Base-by-base conservation (phyloP, 2,329 filamentous ascomycete species). In the Aspergillus terreus region DNA sequence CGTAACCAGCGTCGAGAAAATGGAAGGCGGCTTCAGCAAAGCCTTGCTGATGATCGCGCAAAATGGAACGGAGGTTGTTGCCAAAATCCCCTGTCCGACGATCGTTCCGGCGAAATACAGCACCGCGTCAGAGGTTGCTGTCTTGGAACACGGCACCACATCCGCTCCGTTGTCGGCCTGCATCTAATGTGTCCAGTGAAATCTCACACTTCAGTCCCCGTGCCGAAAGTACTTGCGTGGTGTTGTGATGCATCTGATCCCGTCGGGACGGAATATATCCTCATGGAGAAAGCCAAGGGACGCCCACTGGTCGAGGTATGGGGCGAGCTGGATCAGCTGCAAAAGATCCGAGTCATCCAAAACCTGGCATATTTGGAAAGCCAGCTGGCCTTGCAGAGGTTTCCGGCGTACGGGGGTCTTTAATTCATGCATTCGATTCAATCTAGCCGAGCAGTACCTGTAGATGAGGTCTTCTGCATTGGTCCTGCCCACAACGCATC, bases 251-350 rank as follows among this genome's bases (percentile, higher is more conserved):
- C 38, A 3, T 35, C 47, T 2, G 71, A 68, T 55, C 44, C 61
- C n/a, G 63, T 73, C 6, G 70, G 70, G 1, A 64, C 7, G 69
- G 73, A 50, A 50, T 73, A 74, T 48, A 73, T 74, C n/a, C 65
- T 74, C 46, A 71, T 73, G 64, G 67, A 71, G 57, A 67, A 71
- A 6, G 23, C 23, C 23, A 23, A 23, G 5, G 23, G 5, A 6
- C 4, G 51, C 64, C 66, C 3, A 32, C 55, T 5, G 70, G 71
- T 2, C 43, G 27, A 65, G 49, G 54, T 27, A 54, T 68, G 64
- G 67, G 62, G 54, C 19, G 55, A 52, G 2, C 56, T 59, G 50
- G 15, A 43, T 6, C 46, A 55, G n/a, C 41, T 52, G 19, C 50
- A 64, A 14, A 46, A 51, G 38, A n/a, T 61, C 11, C n/a, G 59